phyloP scores from a whole-genome alignment of 495 filamentous ascomycete genomes.

The Articulospora tetracladia region DNA sequence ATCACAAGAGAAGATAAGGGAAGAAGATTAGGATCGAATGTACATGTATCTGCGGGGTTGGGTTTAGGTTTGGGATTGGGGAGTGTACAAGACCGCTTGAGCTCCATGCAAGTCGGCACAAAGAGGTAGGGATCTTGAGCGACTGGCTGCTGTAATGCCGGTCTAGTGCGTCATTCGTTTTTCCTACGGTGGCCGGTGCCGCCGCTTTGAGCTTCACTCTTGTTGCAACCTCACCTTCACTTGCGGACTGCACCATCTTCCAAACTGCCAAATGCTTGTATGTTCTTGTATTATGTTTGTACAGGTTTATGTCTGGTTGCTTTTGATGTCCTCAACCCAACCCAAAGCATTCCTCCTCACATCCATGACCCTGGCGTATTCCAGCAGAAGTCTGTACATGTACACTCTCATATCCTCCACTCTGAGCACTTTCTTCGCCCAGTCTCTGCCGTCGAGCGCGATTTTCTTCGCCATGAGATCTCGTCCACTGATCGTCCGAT shows the following conservation, averaged over 20 bases:
- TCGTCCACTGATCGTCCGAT: background rate
- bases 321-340: conserved; percentile 25
- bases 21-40: background rate
- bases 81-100: background rate
- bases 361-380: conserved; percentile 67
- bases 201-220: background rate
- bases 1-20: background rate
- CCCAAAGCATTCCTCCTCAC: conserved; percentile 57
- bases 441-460: conserved; percentile 60
- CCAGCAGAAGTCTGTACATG: conserved; percentile 70
- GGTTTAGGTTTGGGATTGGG: background rate
- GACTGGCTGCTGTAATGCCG: background rate
- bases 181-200: background rate
- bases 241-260: background rate
- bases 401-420: conserved; percentile 84
- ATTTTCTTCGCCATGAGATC: conserved; percentile 36
- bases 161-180: background rate
- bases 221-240: background rate
- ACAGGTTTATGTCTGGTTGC: background rate
- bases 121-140: background rate
- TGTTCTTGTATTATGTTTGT: no score
- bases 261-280: no score
- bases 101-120: background rate
- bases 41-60: background rate
- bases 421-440: conserved; percentile 61